Percentiles rank a stretch among this genome's conserved stretches.
Evolutionary conservation across 148 eudicot species (phyloP).

Genomic region (Silene uniflora): DNA sequence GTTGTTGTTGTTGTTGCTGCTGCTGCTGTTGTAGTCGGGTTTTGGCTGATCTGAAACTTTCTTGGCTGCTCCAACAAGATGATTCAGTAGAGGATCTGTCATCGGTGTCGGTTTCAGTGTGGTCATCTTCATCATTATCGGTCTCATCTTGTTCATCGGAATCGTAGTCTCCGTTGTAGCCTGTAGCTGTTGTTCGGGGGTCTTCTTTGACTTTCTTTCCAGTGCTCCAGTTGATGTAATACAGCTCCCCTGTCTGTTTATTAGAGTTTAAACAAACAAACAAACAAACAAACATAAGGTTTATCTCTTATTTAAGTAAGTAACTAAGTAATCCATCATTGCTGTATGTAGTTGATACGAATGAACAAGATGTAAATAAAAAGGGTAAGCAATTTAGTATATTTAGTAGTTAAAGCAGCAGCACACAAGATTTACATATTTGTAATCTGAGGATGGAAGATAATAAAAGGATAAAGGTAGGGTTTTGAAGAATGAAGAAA

Average conservation of each 20-base stretch:
- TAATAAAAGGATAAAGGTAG: too few species aligned
- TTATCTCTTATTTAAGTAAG: not conserved
- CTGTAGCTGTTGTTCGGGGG: constrained; percentile 42
- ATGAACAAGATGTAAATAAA: too few species aligned
- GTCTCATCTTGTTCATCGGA: constrained; percentile 30
- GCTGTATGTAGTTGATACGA: too few species aligned
- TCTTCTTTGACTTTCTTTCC: constrained; percentile 70
- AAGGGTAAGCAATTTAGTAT: too few species aligned
- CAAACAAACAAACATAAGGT: not conserved
- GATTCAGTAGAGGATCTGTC: constrained; percentile 58
- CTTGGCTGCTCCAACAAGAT: constrained; percentile 30
- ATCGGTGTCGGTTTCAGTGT: constrained; percentile 60
- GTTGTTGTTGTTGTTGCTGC: constrained; percentile 11
- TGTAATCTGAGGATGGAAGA: too few species aligned
- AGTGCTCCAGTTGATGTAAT: constrained; percentile 84
- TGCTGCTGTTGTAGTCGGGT: not conserved
- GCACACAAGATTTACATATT: too few species aligned
- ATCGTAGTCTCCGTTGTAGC: constrained; percentile 24
- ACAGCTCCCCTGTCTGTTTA: constrained; percentile 74
- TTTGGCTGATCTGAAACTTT: constrained; percentile 25
- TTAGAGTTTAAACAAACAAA: too few species aligned
- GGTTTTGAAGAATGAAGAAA: not conserved
- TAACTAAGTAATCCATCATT: too few species aligned
- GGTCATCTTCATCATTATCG: constrained; percentile 22
- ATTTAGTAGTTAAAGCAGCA: too few species aligned